Conservation (phyloP, 148 eudicot genomes). For the Silene uniflora region DNA sequence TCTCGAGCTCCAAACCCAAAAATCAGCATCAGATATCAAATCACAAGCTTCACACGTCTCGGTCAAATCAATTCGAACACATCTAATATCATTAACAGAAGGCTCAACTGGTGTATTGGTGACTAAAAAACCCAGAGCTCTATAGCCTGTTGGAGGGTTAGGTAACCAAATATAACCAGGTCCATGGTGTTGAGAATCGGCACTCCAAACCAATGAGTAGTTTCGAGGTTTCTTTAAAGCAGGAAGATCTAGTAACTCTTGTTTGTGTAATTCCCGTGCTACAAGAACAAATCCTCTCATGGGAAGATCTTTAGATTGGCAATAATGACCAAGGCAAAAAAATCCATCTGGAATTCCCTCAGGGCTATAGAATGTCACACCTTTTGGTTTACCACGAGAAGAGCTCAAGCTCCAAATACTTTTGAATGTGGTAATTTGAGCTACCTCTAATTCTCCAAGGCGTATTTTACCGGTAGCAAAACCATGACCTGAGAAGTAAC, state of each 20-base stretch:
- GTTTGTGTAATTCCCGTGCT: slow-evolving; percentile 34
- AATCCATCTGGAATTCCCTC: slow-evolving; percentile 61
- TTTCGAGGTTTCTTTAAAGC: slow-evolving; percentile 59
- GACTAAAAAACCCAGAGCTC: slow-evolving; percentile 66
- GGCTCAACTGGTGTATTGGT: slow-evolving; percentile 57
- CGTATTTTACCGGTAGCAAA: slow-evolving; percentile 67
- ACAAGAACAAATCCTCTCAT: slow-evolving; percentile 71
- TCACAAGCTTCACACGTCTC: slow-evolving; percentile 61
- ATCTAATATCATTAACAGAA: slow-evolving; percentile 61
- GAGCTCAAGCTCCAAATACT: slow-evolving; percentile 51
- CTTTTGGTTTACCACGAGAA: slow-evolving; percentile 43
- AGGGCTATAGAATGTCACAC: slow-evolving; percentile 67
- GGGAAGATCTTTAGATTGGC: slow-evolving; percentile 56
- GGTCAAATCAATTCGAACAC: slow-evolving; percentile 73
- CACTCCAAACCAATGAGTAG: slow-evolving; percentile 62
- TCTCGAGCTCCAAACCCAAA: slow-evolving; percentile 67
- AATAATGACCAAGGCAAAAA: slow-evolving; percentile 71
- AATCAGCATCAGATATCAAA: slow-evolving; percentile 38
- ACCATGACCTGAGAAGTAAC: slow-evolving; percentile 53
- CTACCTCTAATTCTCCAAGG: slow-evolving; percentile 78
- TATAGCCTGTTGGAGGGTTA: slow-evolving; percentile 63
- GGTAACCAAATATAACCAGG: slow-evolving; percentile 76
- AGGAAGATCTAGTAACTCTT: slow-evolving; percentile 28
- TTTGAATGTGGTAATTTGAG: slow-evolving; percentile 51
- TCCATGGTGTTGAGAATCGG: slow-evolving; percentile 35